Conservation (phyloP, 2,329 filamentous ascomycete genomes). For the Uncinocarpus reesii region DNA sequence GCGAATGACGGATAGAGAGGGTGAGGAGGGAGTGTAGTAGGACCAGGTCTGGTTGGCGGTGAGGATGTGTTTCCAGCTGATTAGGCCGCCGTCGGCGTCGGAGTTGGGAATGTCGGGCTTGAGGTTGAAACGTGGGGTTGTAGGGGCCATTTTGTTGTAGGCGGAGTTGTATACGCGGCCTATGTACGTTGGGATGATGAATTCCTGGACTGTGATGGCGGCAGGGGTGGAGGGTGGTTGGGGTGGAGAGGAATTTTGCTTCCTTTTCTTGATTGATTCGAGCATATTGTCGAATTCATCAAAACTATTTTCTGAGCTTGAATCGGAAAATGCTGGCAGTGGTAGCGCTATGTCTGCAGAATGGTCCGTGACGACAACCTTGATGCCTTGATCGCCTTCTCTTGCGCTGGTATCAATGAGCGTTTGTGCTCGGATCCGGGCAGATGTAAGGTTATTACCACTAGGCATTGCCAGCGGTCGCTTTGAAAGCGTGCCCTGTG, state of each 20-base stretch:
- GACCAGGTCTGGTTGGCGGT: slow-evolving; percentile 32
- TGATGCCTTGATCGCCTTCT: slow-evolving; percentile 33
- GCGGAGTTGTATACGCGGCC: slow-evolving; percentile 24
- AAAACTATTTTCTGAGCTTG: slow-evolving; percentile 25
- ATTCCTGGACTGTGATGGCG: slow-evolving; percentile 30
- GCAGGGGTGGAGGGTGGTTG: neutral
- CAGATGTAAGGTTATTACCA: slow-evolving; percentile 37
- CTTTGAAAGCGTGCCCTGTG: slow-evolving; percentile 34
- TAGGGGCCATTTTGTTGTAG: slow-evolving; percentile 4
- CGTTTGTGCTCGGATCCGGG: slow-evolving; percentile 37
- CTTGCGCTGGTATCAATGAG: slow-evolving; percentile 37
- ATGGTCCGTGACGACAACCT: slow-evolving; percentile 34
- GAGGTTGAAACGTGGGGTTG: slow-evolving; percentile 32
- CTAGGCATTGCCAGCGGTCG: slow-evolving; percentile 33
- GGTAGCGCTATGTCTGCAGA: slow-evolving; percentile 25
- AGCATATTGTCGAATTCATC: slow-evolving; percentile 20
- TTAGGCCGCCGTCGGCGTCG: slow-evolving; percentile 36
- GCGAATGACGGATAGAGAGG: slow-evolving; percentile 23
- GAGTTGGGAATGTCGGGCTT: slow-evolving; percentile 34
- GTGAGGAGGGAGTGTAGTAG: slow-evolving; percentile 29
- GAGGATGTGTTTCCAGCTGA: slow-evolving; percentile 38
- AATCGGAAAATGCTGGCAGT: slow-evolving; percentile 14
- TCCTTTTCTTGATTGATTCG: slow-evolving; percentile 7
- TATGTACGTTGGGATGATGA: slow-evolving; percentile 35
- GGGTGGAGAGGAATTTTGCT: slow-evolving; percentile 2